Evolutionary conservation across 2,329 filamentous ascomycete genomes (phyloP), one percentile per base, ranked within the genome.

Genomic region (Exophiala xenobiotica): DNA sequence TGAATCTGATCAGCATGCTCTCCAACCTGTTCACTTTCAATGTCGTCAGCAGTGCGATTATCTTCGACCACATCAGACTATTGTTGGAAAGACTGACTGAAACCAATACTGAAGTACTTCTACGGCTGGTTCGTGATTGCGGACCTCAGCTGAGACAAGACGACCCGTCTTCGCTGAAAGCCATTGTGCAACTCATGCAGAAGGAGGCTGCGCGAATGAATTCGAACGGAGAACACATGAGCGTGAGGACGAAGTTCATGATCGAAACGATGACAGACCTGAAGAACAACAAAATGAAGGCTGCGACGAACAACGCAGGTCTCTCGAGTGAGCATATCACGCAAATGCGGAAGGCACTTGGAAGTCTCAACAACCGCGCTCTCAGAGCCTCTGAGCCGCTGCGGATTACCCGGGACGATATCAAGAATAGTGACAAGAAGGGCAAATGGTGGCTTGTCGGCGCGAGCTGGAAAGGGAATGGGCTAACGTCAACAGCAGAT

Each of bases 371-470:
- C 65, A 72, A 64, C 40, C 64, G 75, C 8, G 74, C 81, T 53
- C 74, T 87, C 52, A 90, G 89, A 58, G 84, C 86, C 6, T 86
- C 82, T 3, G 88, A 95, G 54, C 90, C 93, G 3, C 78, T 99
- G 53, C 83, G 89, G 6, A 85, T 96, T 51, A 84, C 87, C 8
- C 77, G 96, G 3, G 77, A 80, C 29, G 93, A 99, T 64, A 88
- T 99, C 45, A 83, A 83, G 57, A 82, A 91, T 56, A 86, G 86
- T 0, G 87, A 92, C 33, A 92, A 87, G 66, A 88, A 86, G 65
- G 93, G 93, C 1, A 96, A 96, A 73, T 99, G 93, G 93, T 99
- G 93, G 93, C 81, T 97, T 16, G 88, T 97, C 4, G 93, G 93
- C 45, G 92, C 93, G n/a, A 96, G 90, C 68, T 96, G 92, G 82